A percentile compares a stretch with the other conserved stretches of the same genome.
Conservation (phyloP, 106 monocot species). For the Gastrodia elata region DNA sequence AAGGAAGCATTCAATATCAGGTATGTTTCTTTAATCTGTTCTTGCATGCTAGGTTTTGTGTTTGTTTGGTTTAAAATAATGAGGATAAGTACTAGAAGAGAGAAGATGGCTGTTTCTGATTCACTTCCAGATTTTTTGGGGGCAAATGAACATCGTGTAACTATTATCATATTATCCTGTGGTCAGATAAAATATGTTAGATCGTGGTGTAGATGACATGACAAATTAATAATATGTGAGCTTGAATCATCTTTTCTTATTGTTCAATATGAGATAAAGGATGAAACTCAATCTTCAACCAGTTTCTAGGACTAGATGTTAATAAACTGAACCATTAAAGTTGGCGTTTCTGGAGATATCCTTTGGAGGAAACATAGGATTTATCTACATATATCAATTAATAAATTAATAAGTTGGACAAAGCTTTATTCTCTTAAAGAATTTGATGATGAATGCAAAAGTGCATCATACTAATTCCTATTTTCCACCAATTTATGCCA, state of each 20-base stretch:
- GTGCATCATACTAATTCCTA: no score
- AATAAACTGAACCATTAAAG: neutral
- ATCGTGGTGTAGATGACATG: no score
- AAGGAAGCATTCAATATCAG: constrained; percentile 99
- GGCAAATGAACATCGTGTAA: neutral
- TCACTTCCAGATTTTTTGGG: neutral
- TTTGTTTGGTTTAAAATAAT: neutral
- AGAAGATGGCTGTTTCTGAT: neutral
- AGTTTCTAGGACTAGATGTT: neutral
- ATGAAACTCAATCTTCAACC: neutral
- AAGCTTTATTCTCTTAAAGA: no score
- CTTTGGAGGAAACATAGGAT: neutral
- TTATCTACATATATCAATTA: neutral
- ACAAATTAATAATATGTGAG: no score
- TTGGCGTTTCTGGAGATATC: neutral
- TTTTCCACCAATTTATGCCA: no score
- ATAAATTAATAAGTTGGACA: no score
- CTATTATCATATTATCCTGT: neutral
- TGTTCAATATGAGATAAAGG: neutral
- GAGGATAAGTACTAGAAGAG: neutral
- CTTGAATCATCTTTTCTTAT: neutral
- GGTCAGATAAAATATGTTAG: neutral
- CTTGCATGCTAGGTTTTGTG: neutral
- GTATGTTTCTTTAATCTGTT: constrained; percentile 19
- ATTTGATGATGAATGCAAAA: no score